Conservation (phyloP, 148 eudicot genomes). For the Beta vulgaris region DNA sequence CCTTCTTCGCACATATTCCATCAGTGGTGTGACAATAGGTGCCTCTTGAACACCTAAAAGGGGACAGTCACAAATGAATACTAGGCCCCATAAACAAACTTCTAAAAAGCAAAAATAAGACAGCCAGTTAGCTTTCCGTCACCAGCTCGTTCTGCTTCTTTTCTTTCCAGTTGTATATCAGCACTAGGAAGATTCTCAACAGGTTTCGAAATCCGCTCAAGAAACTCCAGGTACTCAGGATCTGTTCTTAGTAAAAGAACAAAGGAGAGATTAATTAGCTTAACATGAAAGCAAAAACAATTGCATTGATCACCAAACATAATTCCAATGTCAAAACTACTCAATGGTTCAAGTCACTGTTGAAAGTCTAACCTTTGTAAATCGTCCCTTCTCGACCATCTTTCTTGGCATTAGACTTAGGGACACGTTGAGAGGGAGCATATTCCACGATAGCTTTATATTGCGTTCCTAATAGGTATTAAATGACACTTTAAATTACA, state of each 20-base stretch:
- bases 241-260: conserved; percentile 23
- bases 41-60: conserved; percentile 37
- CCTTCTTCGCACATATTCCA: conserved; percentile 45
- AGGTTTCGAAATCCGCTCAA: conserved; percentile 42
- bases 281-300: background rate
- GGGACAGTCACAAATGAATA: background rate
- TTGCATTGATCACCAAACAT: background rate
- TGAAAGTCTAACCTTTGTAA: conserved; percentile 29
- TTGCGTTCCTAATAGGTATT: conserved; percentile 33
- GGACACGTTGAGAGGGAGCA: conserved; percentile 47
- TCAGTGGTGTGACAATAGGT: conserved; percentile 44
- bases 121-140: conserved; percentile 1
- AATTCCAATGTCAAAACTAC: background rate
- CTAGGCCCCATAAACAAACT: background rate
- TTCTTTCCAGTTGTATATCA: conserved; percentile 46
- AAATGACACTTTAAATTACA: background rate
- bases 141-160: conserved; percentile 53
- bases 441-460: conserved; percentile 50
- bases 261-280: background rate
- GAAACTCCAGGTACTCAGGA: conserved; percentile 47
- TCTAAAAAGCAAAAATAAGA: background rate
- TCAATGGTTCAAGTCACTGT: background rate
- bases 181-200: conserved; percentile 51
- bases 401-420: conserved; percentile 36
- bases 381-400: conserved; percentile 58